Base-by-base conservation (phyloP, 805 yeast genomes). In the Starmera caribaea region DNA sequence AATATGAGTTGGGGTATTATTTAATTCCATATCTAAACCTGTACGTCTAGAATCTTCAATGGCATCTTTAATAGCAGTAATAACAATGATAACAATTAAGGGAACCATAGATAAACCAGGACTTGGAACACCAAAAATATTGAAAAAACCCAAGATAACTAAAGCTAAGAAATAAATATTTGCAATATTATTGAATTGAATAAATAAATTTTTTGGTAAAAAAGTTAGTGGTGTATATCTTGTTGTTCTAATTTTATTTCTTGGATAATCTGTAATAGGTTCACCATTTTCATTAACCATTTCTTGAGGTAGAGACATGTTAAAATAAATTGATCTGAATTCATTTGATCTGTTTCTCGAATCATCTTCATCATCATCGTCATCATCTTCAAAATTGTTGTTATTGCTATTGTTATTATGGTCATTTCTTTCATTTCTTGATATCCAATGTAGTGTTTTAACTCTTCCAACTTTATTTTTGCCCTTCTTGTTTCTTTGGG, bases 201-300 rank as follows among this genome's bases (percentile, higher is more conserved):
- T 71, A 35, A 63, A 59, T 36, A 90, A 59, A 61, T 90, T 88
- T 58, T 88, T 88, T 3, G 97, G 97, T 27, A 92, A 47, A 54
- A 90, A 90, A 8, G 87, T 68, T 35, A 92, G 56, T 6, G 97
- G 96, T 3, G 97, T 90, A 61, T 90, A 90, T 64, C 87, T 90
- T 3, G 98, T 87, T 0, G 97, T 88, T 65, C 97, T 77, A 49
- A 92, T 86, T 59, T 92, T 89, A 66, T 90, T 90, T 52, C 96
- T 73, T 10, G 94, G 78, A 55, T 83, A 90, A n/a, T 60, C 56
- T 0, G 69, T 66, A 15, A 52, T 54, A 2, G 90, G 84, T 30
- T 73, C 69, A 12, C 81, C 80, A 2, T 78, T 71, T 53, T 76
- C 77, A 43, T 79, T 80, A 16, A 75, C 37, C 57, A 69, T 61